Base-by-base conservation (phyloP, 768 basidiomycete genomes). In the Auriscalpium orientale region DNA sequence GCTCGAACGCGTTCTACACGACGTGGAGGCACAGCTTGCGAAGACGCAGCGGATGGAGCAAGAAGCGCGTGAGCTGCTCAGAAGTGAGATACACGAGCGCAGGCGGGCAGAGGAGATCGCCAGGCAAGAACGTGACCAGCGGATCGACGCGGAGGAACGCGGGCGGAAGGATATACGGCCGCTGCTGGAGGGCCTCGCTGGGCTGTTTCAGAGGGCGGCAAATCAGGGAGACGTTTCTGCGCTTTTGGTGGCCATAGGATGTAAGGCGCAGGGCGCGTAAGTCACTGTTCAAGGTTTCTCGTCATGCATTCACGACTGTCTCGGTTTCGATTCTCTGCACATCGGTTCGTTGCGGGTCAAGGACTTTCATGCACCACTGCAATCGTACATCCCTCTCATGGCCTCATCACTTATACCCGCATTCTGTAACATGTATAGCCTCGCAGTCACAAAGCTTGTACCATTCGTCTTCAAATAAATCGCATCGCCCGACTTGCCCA, bases 1-100 rank as follows among this genome's bases (percentile, higher is more conserved):
- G 55, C 59, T 63, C 37, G 63, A 66, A 49, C 54, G 53, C 15
- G 20, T 49, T 15, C 28, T 56, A 10, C 37, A 49, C 12, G 58
- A 57, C 28, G 55, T 66, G 10, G 50, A 57, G 45, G 52, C 56
- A 9, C 49, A 46, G 40, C 49, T 59, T 3, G 43, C 44, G 28
- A 50, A 51, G 15, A 37, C 55, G 34, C 58, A 44, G 50, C 45
- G 50, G 18, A 51, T 53, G 13, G 58, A 43, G 22, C 34, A 49
- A 34, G 51, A 40, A 4, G 55, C 55, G 28, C 49, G 52, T 33
- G 55, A 55, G 13, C 55, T 50, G 16, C 53, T 60, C 16, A 43
- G 55, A 15, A 18, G 40, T n/a, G 55, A 56, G 34, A 37, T 21
- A 10, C 37, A 54, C 9, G 33, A 49, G 13, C 58, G 58, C 20